Base-by-base conservation (phyloP, 345 rosid species). In the Salix purpurea region DNA sequence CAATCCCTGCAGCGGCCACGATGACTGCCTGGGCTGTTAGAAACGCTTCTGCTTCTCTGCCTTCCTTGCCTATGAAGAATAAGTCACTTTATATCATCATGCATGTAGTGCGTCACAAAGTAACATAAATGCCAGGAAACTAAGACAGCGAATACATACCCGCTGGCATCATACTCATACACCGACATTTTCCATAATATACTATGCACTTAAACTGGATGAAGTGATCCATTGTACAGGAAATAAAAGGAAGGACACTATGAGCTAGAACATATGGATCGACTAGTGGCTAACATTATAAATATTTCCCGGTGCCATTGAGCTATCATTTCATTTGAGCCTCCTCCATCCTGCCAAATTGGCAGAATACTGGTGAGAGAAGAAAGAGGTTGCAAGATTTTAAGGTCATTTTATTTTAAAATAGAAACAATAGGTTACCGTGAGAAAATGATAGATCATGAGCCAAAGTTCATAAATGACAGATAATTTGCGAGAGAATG, bases 1-100 rank as follows among this genome's bases (percentile, higher is more conserved):
- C 36, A 34, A 74, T 85, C 86, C 84, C 90, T 88, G 67, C 81
- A 66, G 26, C 86, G 82, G 42, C 94, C 85, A 54, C 79, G 85
- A 77, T 84, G 67, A 72, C 86, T 80, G 73, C 81, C 87, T 52
- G 96, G 93, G 81, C 93, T 93, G 68, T 76, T 86, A 70, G 97
- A 90, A 58, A 68, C 42, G 75, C 87, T 88, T 76, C 78, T 74
- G 64, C 85, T 77, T 74, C 90, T 88, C 73, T 84, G 85, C 70
- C 81, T 74, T 69, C 84, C 78, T 72, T 84, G 84, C 81, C 98
- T 94, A 71, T 34, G 71, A 60, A 79, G 44, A 56, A 32, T n/a
- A 71, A 46, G 23, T 32, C 26, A 28, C 18, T 58, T 44, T 67
- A 6, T 32, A 23, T 36, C n/a, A 26, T 39, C 37, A 67, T 7